Conservation (phyloP, 1,284 basidiomycete species). For the Rhodotorula sp. region DNA sequence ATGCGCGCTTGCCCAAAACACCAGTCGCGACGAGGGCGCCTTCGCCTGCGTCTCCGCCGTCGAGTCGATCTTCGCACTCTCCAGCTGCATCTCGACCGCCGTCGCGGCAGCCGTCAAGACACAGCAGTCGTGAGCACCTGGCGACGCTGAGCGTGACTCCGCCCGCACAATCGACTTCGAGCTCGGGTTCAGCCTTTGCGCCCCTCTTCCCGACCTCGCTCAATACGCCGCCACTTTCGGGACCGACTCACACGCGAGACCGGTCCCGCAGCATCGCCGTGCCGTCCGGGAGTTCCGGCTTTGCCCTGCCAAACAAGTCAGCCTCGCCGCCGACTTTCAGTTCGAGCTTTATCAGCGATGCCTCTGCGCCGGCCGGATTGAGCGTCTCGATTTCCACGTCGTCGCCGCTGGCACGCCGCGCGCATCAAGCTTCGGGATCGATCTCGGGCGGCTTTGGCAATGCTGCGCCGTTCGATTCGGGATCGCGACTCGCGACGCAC, state of each 20-base stretch:
- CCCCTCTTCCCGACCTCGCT: constrained; percentile 29
- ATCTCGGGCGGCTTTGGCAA: background rate
- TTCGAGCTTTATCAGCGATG: background rate
- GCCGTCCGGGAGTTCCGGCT: background rate
- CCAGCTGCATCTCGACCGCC: constrained; percentile 10
- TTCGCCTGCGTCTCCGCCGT: constrained; percentile 28
- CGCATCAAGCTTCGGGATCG: background rate
- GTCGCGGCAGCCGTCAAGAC: constrained; percentile 16
- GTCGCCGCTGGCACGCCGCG: background rate
- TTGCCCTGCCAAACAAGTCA: background rate
- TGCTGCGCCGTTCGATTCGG: background rate
- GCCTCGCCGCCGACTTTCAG: background rate
- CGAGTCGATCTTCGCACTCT: constrained; percentile 19
- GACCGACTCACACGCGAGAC: constrained; percentile 2
- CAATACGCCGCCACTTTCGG: background rate
- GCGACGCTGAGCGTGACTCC: background rate
- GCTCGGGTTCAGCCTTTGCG: constrained; percentile 28
- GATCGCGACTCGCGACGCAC: constrained; percentile 16
- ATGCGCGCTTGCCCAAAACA: constrained; percentile 28
- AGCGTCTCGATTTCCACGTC: background rate
- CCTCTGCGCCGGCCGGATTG: background rate
- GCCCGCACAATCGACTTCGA: background rate
- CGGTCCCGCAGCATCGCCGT: constrained; percentile 29
- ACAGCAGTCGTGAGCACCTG: constrained; percentile 27
- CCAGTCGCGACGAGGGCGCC: constrained; percentile 35